Base-by-base conservation (phyloP, 2,329 filamentous ascomycete genomes). In the Ascochyta koolunga region DNA sequence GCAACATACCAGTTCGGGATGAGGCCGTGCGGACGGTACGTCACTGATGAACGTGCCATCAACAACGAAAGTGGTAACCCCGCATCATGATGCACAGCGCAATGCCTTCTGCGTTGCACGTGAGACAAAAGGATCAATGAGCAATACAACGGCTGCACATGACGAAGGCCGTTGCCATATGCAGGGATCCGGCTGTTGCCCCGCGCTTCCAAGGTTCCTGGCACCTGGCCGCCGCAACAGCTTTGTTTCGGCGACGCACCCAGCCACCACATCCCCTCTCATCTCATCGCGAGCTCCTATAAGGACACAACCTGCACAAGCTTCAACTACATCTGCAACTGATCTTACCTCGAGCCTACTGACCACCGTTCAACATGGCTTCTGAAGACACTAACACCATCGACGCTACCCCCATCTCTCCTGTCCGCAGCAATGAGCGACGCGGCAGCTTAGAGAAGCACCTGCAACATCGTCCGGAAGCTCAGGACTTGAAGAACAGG, bases 401-500 rank as follows among this genome's bases (percentile, higher is more conserved):
- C 59, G 75, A 77, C 64, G 66, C 69, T 58, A 76, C 73, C n/a
- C 70, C 74, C 63, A 76, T 77, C 66, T 73, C 74, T 19, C 75
- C 75, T 38, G 70, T 73, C 46, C 71, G 71, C 53, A 67, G 66
- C 68, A 80, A 91, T 48, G 83, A 87, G 72, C 85, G 87, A 65
- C 89, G 91, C 35, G 73, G 76, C 67, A 75, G 73, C 62, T 72
- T 79, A 47, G 77, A 79, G 67, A 79, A 78, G 65, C 76, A 78
- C 56, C 67, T 82, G 46, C 79, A 81, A 68, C 75, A 73, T 39
- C 73, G 80, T 6, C 80, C 80, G 5, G 78, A 81, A 19, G 72
- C 73, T 13, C 79, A 88, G 69, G 87, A 89, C 57, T 77, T 90
- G 56, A 89, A 88, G 76, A 83, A 88, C 61, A 78, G 85, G 58